Evolutionary conservation across 768 basidiomycete species (phyloP), one percentile per base, ranked within the genome.

Genomic region (Erythrobasidium yunnanense): DNA sequence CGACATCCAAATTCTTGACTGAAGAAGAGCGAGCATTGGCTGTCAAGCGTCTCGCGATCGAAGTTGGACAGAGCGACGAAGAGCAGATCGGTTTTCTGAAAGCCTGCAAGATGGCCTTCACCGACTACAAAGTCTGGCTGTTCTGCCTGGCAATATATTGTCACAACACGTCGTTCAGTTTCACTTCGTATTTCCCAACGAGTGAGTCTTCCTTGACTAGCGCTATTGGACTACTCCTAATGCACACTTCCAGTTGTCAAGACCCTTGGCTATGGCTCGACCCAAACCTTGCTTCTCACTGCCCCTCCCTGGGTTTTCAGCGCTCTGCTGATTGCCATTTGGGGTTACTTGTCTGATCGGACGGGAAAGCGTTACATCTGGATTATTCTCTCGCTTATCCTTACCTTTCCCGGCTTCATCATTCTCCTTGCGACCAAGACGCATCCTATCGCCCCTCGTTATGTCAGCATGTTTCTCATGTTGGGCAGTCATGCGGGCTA

Each of bases 81-180:
- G 50, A 52, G 8, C 8, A 11, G 15, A 23, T 30, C 29, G 29
- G 50, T 8, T 52, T 52, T 25, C 22, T 8, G 20, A 8, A 11
- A 13, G 18, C 50, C 27, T 52, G 50, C 50, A 52, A 52, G 22
- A 20, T 13, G 29, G 13, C 13, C 22, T 52, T 52, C 29, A 52
- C 22, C 11, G 50, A 52, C 29, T 52, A 52, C 29, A 8, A 23
- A 8, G 50, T 52, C 8, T 23, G 7, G 11, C 50, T 52, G 13
- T 52, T 52, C 50, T 52, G 50, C 29, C 22, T 52, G 50, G 50
- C 50, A 11, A 52, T 52, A 23, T 52, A 52, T 25, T 52, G 50
- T 25, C 50, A 52, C 29, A 52, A 52, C 50, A 52, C 50, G 13
- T 52, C 50, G 15, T 52, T 52, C 50, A 8, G 11, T 23, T 52